phyloP scores from a whole-genome alignment of 805 yeast genomes.

The Candida dendrica region DNA sequence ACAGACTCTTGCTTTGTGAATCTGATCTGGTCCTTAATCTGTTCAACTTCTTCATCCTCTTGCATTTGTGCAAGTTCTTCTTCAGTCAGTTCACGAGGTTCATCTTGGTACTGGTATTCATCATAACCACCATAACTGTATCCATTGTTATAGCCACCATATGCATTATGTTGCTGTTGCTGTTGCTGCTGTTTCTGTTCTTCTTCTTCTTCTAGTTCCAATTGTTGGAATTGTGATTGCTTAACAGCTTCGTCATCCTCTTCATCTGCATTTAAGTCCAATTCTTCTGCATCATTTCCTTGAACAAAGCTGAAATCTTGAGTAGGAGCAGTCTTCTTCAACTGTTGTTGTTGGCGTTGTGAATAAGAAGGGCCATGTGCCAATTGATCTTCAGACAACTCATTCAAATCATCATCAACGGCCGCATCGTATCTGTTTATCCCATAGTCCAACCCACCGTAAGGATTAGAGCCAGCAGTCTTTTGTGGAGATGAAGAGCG shows the following conservation, averaged over 20 bases:
- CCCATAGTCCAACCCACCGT: not conserved
- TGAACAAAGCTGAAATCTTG: constrained; percentile 19
- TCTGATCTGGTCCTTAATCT: constrained; percentile 72
- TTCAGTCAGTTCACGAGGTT: constrained; percentile 13
- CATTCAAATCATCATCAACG: constrained; percentile 24
- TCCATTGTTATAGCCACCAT: constrained; percentile 20
- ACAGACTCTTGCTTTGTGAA: constrained; percentile 84
- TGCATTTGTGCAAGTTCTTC: constrained; percentile 30
- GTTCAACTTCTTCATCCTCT: constrained; percentile 87
- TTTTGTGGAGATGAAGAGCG: not conserved
- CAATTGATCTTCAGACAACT: constrained; percentile 4
- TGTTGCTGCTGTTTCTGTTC: constrained; percentile 14
- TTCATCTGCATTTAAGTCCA: constrained; percentile 24
- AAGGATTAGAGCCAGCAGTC: too few species aligned
- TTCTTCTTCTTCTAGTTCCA: constrained; percentile 13
- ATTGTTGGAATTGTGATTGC: constrained; percentile 8
- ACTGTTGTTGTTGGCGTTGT: not conserved
- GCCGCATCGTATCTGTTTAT: not conserved
- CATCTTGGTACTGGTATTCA: constrained; percentile 31
- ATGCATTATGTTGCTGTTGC: constrained; percentile 15
- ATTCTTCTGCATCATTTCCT: constrained; percentile 2
- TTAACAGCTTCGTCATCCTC: constrained; percentile 1
- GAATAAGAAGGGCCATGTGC: not conserved
- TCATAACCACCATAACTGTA: constrained; percentile 65
- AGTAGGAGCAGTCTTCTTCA: not conserved